Conservation (phyloP, 768 basidiomycete species). For the Hygrophoropsis aurantiaca region DNA sequence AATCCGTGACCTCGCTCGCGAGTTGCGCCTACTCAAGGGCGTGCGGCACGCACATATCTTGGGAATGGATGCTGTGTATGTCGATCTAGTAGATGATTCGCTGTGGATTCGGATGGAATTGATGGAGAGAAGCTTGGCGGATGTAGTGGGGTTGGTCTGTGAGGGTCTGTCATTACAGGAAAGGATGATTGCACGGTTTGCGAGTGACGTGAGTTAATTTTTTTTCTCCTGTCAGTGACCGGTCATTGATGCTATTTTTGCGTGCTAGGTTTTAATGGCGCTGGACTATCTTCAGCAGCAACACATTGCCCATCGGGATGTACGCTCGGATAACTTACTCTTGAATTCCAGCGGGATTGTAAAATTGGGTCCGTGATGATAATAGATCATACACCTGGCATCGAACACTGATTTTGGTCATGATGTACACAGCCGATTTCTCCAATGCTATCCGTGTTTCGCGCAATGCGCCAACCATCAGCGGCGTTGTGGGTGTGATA, state of each 20-base stretch:
- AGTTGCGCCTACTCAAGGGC: slow-evolving; percentile 58
- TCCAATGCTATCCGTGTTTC: slow-evolving; percentile 69
- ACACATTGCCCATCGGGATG: slow-evolving; percentile 77
- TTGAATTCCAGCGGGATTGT: slow-evolving; percentile 67
- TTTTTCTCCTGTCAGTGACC: neutral
- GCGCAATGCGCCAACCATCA: slow-evolving; percentile 46
- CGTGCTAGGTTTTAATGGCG: slow-evolving; percentile 57
- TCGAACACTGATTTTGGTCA: too few species aligned
- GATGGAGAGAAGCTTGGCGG: slow-evolving; percentile 86
- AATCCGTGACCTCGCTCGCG: slow-evolving; percentile 59
- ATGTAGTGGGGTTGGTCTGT: slow-evolving; percentile 64
- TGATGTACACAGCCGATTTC: slow-evolving; percentile 74
- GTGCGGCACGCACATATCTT: slow-evolving; percentile 64
- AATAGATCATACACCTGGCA: neutral
- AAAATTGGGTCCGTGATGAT: slow-evolving; percentile 61
- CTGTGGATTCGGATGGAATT: slow-evolving; percentile 90
- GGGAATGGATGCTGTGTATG: slow-evolving; percentile 67
- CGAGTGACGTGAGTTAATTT: slow-evolving; percentile 65
- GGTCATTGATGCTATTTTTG: slow-evolving; percentile 2
- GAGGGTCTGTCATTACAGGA: slow-evolving; percentile 68
- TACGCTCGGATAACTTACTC: slow-evolving; percentile 81
- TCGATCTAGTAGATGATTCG: slow-evolving; percentile 49
- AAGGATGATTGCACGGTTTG: slow-evolving; percentile 68
- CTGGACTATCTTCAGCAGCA: slow-evolving; percentile 64
- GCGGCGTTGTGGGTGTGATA: slow-evolving; percentile 66